phyloP scores from a whole-genome alignment of 495 filamentous ascomycete species.

The Recurvomyces mirabilis region DNA sequence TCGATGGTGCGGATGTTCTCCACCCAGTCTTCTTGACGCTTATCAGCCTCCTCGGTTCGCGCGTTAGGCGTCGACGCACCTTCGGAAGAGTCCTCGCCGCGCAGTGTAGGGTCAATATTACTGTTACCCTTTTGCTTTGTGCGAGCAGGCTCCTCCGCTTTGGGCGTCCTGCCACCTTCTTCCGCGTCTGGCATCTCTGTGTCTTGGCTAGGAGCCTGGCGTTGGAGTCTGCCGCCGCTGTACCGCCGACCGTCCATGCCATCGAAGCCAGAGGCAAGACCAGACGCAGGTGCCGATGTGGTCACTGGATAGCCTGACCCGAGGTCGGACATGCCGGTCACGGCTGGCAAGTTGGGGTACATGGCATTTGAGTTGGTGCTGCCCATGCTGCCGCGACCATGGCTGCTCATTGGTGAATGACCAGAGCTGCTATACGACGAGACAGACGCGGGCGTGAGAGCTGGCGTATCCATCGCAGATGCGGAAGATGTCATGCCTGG shows the following conservation, averaged over 20 bases:
- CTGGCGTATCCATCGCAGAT: constrained; percentile 55
- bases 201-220: constrained; percentile 18
- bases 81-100: constrained; percentile 16
- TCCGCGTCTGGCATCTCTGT: constrained; percentile 16
- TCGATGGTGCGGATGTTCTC: constrained; percentile 75
- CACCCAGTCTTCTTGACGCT: constrained; percentile 65
- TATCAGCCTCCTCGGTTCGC: constrained; percentile 19
- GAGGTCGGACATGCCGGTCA: constrained; percentile 48
- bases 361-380: constrained; percentile 25
- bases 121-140: constrained; percentile 13
- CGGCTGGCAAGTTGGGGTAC: constrained; percentile 77
- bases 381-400: constrained; percentile 37
- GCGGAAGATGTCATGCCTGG: constrained; percentile 28
- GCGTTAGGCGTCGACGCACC: constrained; percentile 8
- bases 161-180: constrained; percentile 15
- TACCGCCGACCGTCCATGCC: constrained; percentile 60
- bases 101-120: constrained; percentile 22
- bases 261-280: constrained; percentile 70
- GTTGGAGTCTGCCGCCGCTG: constrained; percentile 74
- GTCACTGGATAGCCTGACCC: constrained; percentile 48
- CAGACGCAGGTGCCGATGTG: constrained; percentile 59
- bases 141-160: constrained; percentile 4
- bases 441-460: constrained; percentile 75
- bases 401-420: constrained; percentile 66
- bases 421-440: constrained; percentile 68